Percentiles rank a stretch among this genome's conserved stretches.
Evolutionary conservation across 106 monocot genomes (phyloP).

Genomic region (Dactylorhiza incarnata): DNA sequence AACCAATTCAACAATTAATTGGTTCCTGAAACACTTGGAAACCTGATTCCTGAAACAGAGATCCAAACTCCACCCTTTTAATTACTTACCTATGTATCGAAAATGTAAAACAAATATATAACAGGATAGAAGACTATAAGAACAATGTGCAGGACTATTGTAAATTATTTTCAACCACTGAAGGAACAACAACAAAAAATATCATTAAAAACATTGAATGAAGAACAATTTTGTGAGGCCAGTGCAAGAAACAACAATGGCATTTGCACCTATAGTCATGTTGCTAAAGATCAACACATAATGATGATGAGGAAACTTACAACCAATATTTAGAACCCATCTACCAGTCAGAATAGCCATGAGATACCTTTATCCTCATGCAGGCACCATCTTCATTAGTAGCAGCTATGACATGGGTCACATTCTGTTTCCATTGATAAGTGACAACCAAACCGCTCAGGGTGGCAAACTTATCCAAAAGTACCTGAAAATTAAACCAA

Average conservation of each 20-base stretch:
- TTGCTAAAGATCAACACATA: neutral
- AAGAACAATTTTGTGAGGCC: neutral
- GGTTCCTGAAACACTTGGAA: too few relatives aligned
- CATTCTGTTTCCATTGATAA: conserved; percentile 45
- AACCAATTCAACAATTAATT: too few relatives aligned
- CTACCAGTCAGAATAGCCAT: conserved; percentile 82
- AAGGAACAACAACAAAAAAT: too few relatives aligned
- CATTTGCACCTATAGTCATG: neutral
- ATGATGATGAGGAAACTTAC: conserved; percentile 36
- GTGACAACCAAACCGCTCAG: conserved; percentile 39
- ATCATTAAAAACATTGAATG: too few relatives aligned
- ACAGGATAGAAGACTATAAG: too few relatives aligned
- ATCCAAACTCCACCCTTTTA: too few relatives aligned
- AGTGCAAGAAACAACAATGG: neutral
- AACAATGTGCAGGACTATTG: too few relatives aligned
- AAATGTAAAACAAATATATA: too few relatives aligned
- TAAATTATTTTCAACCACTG: too few relatives aligned
- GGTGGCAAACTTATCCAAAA: conserved; percentile 46
- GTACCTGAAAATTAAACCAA: conserved; percentile 19
- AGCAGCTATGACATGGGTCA: conserved; percentile 92
- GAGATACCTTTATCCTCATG: conserved; percentile 70
- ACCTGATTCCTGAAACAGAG: too few relatives aligned
- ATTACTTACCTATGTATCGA: too few relatives aligned
- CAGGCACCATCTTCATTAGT: conserved; percentile 75
- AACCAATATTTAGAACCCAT: conserved; percentile 75